Percentiles rank a stretch among this genome's conserved stretches.
These are phyloP conservation scores for Silene uniflora DNA, from an alignment of 148 eudicot species.

Conservation along the genomic window DNA sequence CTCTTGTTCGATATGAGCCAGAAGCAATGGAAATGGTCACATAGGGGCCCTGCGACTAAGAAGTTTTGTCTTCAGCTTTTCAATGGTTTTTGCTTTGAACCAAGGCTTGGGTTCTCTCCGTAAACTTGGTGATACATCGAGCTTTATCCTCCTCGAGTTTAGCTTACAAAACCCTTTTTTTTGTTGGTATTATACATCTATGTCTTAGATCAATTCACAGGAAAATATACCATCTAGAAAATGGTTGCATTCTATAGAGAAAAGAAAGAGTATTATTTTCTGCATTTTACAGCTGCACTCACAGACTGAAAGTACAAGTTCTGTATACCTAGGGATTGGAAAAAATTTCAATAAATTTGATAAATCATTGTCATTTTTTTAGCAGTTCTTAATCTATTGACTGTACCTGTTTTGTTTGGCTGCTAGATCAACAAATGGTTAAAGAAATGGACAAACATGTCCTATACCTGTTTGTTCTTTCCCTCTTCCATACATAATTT, in stretches of 20 bases:
- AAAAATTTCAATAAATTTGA: neutral
- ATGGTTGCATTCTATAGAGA: slow-evolving; percentile 9
- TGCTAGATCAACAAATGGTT: slow-evolving; percentile 10
- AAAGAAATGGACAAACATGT: too few species aligned
- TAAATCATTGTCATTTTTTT: slow-evolving; percentile 1
- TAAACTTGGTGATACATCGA: slow-evolving; percentile 15
- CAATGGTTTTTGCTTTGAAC: slow-evolving; percentile 93
- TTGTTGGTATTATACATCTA: neutral
- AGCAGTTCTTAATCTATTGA: neutral
- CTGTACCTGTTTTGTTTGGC: slow-evolving; percentile 8
- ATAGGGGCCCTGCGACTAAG: slow-evolving; percentile 78
- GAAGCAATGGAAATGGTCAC: slow-evolving; percentile 86
- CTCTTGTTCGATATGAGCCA: slow-evolving; percentile 62
- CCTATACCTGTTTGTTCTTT: too few species aligned
- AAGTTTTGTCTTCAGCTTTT: slow-evolving; percentile 93
- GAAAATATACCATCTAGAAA: slow-evolving; percentile 26
- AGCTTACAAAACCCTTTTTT: neutral
- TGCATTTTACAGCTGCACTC: slow-evolving; percentile 11
- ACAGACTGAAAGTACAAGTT: slow-evolving; percentile 15
- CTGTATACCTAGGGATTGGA: slow-evolving; percentile 29
- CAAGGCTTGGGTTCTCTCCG: slow-evolving; percentile 75
- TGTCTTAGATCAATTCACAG: slow-evolving; percentile 20
- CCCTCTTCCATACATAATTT: too few species aligned
- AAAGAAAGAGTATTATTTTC: neutral
- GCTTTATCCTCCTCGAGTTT: neutral